phyloP scores from a whole-genome alignment of 192 early-diverging fungal species.

The Cetraspora pellucida region DNA sequence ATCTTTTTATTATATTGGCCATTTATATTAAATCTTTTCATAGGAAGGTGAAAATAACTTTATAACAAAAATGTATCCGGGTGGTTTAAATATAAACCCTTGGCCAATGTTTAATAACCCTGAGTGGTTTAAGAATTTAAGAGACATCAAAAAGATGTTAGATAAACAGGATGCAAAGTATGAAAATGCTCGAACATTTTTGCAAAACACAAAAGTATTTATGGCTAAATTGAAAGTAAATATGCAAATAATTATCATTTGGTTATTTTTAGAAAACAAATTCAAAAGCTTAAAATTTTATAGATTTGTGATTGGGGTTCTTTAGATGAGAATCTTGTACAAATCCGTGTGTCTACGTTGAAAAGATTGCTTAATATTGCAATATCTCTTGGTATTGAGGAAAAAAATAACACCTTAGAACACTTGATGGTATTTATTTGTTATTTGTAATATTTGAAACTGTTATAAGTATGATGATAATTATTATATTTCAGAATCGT shows the following conservation, averaged over 20 bases:
- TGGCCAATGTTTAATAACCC: conserved; percentile 35
- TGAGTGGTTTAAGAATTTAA: neutral
- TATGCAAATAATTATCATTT: neutral
- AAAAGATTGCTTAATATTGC: neutral
- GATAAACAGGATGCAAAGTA: neutral
- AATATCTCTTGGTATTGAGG: conserved; percentile 15
- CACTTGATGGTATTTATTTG: neutral
- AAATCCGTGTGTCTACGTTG: conserved; percentile 8
- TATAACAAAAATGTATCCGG: conserved; percentile 24
- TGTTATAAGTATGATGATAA: neutral
- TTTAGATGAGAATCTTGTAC: conserved; percentile 13
- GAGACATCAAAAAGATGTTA: neutral
- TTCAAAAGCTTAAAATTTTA: neutral
- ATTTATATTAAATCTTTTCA: neutral
- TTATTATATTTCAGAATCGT: neutral
- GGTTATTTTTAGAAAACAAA: neutral
- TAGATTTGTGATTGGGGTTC: conserved; percentile 33
- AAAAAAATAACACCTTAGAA: neutral
- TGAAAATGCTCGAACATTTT: neutral
- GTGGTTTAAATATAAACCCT: conserved; percentile 22
- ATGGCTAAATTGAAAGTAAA: conserved; percentile 20
- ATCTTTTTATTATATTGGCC: neutral
- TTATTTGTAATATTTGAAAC: neutral
- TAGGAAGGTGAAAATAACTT: conserved; percentile 32
- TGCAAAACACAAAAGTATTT: neutral